These are phyloP conservation scores for Claviceps humidiphila DNA, from an alignment of 2,329 filamentous ascomycete genomes.

Conservation along the genomic window DNA sequence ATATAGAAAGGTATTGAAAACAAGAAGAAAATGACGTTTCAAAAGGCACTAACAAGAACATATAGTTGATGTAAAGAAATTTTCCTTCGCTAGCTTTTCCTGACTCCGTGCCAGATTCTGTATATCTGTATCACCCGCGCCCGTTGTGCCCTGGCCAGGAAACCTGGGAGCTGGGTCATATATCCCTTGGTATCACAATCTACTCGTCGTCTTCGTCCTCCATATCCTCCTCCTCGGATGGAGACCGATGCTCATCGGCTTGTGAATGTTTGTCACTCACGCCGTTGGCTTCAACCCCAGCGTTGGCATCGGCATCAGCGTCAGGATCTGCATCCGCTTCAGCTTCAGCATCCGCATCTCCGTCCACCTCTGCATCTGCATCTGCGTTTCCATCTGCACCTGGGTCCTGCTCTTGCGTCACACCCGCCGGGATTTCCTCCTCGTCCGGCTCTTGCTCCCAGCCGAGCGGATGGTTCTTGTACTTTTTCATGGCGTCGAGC, in stretches of 20 bases:
- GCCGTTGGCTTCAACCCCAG: conserved; percentile 3
- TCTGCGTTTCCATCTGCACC: conserved; percentile 13
- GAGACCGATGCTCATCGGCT: conserved; percentile 13
- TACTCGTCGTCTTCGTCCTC: conserved; percentile 17
- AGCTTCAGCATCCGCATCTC: conserved; percentile 6
- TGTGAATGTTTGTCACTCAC: conserved; percentile 10
- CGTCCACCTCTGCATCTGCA: conserved; percentile 12
- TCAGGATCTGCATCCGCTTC: neutral
- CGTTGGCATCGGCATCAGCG: neutral
- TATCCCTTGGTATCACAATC: neutral
- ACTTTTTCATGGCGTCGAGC: conserved; percentile 36
- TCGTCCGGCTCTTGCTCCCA: conserved; percentile 28
- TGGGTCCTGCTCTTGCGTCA: conserved; percentile 5
- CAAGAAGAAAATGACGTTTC: neutral
- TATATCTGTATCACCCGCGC: too few relatives aligned
- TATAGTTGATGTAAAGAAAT: too few relatives aligned
- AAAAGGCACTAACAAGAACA: neutral
- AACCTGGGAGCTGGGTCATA: neutral
- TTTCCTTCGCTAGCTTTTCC: neutral
- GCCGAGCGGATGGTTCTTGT: conserved; percentile 39
- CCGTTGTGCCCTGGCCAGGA: neutral
- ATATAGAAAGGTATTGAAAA: neutral
- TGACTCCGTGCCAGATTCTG: neutral
- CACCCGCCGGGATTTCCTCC: conserved; percentile 20
- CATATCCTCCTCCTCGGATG: conserved; percentile 25